These are phyloP conservation scores for Beauveria caledonica DNA, from an alignment of 2,329 filamentous ascomycete species.

Conservation along the genomic window DNA sequence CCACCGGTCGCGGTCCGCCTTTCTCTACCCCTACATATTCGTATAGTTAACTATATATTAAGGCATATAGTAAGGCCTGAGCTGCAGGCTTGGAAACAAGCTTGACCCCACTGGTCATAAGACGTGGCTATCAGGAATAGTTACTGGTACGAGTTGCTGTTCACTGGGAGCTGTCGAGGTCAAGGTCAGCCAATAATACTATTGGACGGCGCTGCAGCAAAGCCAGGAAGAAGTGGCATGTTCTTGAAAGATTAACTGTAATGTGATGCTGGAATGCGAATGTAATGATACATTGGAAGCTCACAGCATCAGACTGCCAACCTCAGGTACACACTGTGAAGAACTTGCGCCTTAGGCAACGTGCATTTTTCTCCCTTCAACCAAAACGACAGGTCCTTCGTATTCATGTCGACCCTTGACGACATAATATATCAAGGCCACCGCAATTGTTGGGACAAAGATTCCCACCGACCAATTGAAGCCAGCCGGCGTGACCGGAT, in stretches of 20 bases:
- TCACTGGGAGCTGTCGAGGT: too few species aligned
- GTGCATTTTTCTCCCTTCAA: conserved; percentile 10
- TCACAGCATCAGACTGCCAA: neutral
- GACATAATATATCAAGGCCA: conserved; percentile 11
- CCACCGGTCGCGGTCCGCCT: neutral
- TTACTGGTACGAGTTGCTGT: too few species aligned
- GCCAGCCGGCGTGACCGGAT: conserved; percentile 10
- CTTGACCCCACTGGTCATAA: too few species aligned
- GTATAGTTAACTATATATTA: neutral
- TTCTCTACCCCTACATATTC: neutral
- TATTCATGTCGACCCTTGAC: conserved; percentile 7
- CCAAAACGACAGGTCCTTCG: conserved; percentile 10
- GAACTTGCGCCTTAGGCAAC: neutral
- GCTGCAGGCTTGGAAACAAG: too few species aligned
- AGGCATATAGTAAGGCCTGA: too few species aligned
- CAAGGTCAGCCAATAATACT: too few species aligned
- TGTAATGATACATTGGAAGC: neutral
- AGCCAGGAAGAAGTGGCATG: too few species aligned
- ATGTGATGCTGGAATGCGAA: neutral
- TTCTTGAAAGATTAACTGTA: neutral
- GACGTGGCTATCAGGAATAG: too few species aligned
- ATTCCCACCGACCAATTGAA: conserved; percentile 13
- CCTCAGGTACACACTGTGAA: neutral
- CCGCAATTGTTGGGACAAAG: conserved; percentile 6
- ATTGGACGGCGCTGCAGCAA: too few species aligned